phyloP scores from a whole-genome alignment of 2,329 filamentous ascomycete genomes.

The Albifimbria verrucaria region DNA sequence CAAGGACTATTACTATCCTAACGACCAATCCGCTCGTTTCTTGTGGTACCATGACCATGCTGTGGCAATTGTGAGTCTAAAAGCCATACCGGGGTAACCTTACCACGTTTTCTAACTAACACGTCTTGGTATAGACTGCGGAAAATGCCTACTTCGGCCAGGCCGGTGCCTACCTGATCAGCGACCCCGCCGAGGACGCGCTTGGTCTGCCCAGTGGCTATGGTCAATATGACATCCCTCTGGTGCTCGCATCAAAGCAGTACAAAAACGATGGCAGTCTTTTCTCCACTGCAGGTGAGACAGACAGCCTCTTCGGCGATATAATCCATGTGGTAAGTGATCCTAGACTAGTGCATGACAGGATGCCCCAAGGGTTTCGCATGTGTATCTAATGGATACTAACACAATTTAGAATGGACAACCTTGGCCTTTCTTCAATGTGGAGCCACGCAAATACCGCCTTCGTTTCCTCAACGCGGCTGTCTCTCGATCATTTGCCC shows the following conservation, averaged over 20 bases:
- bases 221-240: constrained; percentile 50
- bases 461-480: constrained; percentile 51
- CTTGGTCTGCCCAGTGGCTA: constrained; percentile 46
- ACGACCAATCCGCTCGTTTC: constrained; percentile 45
- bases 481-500: constrained; percentile 42
- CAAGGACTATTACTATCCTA: constrained; percentile 63
- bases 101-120: not conserved
- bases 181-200: constrained; percentile 44
- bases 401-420: constrained; percentile 39
- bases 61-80: constrained; percentile 25
- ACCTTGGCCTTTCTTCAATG: constrained; percentile 57
- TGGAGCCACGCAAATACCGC: constrained; percentile 59
- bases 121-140: constrained; percentile 34
- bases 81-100: no score
- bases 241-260: constrained; percentile 46
- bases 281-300: constrained; percentile 40
- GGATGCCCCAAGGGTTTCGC: not conserved
- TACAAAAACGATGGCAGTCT: constrained; percentile 51
- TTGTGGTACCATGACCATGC: constrained; percentile 57
- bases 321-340: constrained; percentile 44
- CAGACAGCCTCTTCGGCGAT: constrained; percentile 50
- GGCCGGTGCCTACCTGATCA: constrained; percentile 52
- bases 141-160: constrained; percentile 55
- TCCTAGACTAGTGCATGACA: not conserved
- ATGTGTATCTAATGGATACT: not conserved